A percentile compares a stretch with the other conserved stretches of the same genome.
phyloP scores from a whole-genome alignment of 208 protist genomes.

The Herpetomonas muscarum region DNA sequence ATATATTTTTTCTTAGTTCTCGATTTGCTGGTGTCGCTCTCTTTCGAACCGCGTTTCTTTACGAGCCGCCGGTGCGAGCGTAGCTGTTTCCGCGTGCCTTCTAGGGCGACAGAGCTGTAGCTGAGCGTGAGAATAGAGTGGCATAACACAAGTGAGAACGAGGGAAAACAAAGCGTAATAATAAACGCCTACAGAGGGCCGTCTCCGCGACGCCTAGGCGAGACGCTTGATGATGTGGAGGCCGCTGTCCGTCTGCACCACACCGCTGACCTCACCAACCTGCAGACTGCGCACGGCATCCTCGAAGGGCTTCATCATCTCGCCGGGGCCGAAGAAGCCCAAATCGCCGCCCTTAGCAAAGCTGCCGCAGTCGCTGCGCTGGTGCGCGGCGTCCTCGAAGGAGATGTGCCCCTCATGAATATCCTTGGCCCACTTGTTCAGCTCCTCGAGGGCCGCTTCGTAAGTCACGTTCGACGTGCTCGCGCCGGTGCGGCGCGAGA shows the following conservation, averaged over 20 bases:
- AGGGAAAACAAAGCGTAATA: neutral
- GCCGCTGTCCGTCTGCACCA: slow-evolving; percentile 88
- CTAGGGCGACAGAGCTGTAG: neutral
- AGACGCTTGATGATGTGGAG: slow-evolving; percentile 91
- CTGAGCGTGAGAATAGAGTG: neutral
- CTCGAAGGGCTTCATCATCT: slow-evolving; percentile 95
- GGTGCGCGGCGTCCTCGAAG: slow-evolving; percentile 79
- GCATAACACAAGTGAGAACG: neutral
- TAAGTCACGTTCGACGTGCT: slow-evolving; percentile 58
- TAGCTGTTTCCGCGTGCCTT: too few relatives aligned
- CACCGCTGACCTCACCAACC: slow-evolving; percentile 79
- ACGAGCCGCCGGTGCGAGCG: too few relatives aligned
- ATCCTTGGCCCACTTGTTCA: slow-evolving; percentile 62
- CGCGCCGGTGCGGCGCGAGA: slow-evolving; percentile 76
- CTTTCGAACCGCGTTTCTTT: too few relatives aligned
- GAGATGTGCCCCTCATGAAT: slow-evolving; percentile 60
- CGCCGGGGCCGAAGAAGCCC: slow-evolving; percentile 80
- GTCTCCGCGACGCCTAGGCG: slow-evolving; percentile 53
- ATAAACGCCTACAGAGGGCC: too few relatives aligned
- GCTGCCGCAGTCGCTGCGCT: slow-evolving; percentile 90
- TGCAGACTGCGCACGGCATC: slow-evolving; percentile 76
- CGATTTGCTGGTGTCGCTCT: too few relatives aligned
- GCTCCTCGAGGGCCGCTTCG: slow-evolving; percentile 68
- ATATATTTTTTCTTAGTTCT: too few relatives aligned
- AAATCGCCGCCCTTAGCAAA: slow-evolving; percentile 81